These are phyloP conservation scores for Xylaria telfairii DNA, from an alignment of 495 filamentous ascomycete genomes.

Conservation along the genomic window DNA sequence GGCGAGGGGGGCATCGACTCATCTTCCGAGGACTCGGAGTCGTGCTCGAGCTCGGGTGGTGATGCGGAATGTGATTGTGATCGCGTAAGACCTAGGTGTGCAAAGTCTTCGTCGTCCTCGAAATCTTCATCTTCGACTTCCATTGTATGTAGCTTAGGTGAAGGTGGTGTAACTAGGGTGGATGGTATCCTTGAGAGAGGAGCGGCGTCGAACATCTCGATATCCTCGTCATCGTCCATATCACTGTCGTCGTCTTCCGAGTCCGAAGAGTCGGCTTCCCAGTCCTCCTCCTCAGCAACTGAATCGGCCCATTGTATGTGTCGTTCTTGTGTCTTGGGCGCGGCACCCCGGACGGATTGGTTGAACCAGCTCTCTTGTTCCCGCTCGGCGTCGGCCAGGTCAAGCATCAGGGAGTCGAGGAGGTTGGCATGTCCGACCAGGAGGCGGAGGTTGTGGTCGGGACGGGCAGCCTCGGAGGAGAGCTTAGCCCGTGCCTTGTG, in stretches of 20 bases:
- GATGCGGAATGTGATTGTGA: conserved; percentile 70
- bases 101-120: conserved; percentile 74
- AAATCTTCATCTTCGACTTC: conserved; percentile 56
- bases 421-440: conserved; percentile 98
- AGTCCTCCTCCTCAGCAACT: conserved; percentile 74
- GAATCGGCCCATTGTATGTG: conserved; percentile 90
- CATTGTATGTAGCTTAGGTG: conserved; percentile 41
- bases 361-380: conserved; percentile 99
- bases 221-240: conserved; percentile 52
- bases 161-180: conserved; percentile 32
- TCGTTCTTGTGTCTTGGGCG: conserved; percentile 60
- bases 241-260: conserved; percentile 59
- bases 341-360: conserved; percentile 82
- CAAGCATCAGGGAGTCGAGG: conserved; percentile 93
- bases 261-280: conserved; percentile 70
- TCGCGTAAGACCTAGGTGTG: conserved; percentile 73
- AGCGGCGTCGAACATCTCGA: conserved; percentile 60
- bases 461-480: conserved; percentile 81
- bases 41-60: conserved; percentile 78
- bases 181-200: conserved; percentile 55
- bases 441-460: conserved; percentile 92
- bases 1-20: conserved; percentile 86
- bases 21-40: conserved; percentile 70
- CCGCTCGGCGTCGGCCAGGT: conserved; percentile 90
- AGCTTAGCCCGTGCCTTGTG: conserved; percentile 97